A percentile compares a stretch with the other conserved stretches of the same genome.
These are phyloP conservation scores for Meira miltonrushii DNA, from an alignment of 1,284 basidiomycete species.

Conservation along the genomic window DNA sequence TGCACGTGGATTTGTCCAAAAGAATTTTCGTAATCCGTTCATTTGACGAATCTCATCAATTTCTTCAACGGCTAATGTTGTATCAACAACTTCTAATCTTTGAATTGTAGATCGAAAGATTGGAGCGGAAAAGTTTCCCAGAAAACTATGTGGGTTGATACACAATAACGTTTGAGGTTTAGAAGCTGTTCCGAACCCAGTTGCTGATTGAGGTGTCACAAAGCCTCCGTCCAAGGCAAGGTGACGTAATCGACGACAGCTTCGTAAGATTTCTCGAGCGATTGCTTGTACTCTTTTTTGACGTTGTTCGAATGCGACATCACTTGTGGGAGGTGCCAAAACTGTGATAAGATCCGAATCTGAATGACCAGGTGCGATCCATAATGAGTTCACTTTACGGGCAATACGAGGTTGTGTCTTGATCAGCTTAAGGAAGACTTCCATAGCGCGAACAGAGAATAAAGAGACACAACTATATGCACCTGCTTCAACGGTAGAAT, in stretches of 20 bases:
- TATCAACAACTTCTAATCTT: conserved; percentile 37
- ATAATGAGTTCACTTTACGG: conserved; percentile 32
- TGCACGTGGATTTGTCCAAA: conserved; percentile 41
- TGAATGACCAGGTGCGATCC: conserved; percentile 39
- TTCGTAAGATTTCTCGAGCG: conserved; percentile 24
- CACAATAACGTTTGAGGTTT: conserved; percentile 40
- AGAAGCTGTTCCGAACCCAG: conserved; percentile 45
- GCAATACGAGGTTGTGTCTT: conserved; percentile 21
- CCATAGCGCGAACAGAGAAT: conserved; percentile 20
- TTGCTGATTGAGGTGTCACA: conserved; percentile 30
- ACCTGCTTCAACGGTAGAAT: conserved; percentile 17
- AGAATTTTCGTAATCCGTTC: conserved; percentile 32
- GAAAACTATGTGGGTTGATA: conserved; percentile 48
- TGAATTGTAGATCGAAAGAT: conserved; percentile 38
- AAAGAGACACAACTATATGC: conserved; percentile 26
- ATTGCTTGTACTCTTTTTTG: conserved; percentile 22
- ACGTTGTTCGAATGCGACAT: conserved; percentile 24
- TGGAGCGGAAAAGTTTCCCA: conserved; percentile 43
- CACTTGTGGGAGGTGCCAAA: conserved; percentile 32
- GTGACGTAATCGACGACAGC: conserved; percentile 39
- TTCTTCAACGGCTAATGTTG: conserved; percentile 44
- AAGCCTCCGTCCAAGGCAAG: conserved; percentile 44
- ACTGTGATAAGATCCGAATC: conserved; percentile 40
- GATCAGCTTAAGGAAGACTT: conserved; percentile 26
- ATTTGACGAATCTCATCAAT: conserved; percentile 40